phyloP scores from a whole-genome alignment of 768 basidiomycete genomes.

The Ramaria sp. region DNA sequence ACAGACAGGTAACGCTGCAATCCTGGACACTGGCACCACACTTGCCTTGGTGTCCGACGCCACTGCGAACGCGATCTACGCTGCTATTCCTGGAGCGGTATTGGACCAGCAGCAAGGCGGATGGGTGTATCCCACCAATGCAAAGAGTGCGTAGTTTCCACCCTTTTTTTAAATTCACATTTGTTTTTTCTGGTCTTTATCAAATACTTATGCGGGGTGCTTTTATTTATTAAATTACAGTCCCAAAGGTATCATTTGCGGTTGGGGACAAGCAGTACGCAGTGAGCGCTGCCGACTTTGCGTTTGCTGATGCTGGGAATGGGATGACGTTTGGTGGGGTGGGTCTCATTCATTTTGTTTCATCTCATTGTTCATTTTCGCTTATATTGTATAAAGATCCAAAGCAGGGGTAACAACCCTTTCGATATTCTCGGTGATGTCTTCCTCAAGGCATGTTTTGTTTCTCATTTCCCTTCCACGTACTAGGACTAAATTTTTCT shows the following conservation, averaged over 20 bases:
- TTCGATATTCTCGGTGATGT: conserved; percentile 25
- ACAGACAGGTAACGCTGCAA: conserved; percentile 23
- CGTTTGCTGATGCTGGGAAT: conserved; percentile 16
- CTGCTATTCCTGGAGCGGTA: conserved; percentile 23
- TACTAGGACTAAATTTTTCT: background rate
- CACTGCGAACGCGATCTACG: conserved; percentile 23
- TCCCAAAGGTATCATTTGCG: conserved; percentile 24
- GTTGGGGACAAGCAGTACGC: conserved; percentile 24
- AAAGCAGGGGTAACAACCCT: conserved; percentile 21
- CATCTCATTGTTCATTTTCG: background rate
- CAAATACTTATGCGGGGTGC: no score
- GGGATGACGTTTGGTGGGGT: conserved; percentile 17
- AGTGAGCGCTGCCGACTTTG: conserved; percentile 16
- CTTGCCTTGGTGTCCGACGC: conserved; percentile 23
- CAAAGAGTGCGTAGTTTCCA: conserved; percentile 9
- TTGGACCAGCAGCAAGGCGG: conserved; percentile 26
- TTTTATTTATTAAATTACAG: background rate
- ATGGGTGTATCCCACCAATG: conserved; percentile 24
- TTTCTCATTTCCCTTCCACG: no score
- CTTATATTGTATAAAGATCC: conserved; percentile 17
- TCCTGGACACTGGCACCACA: conserved; percentile 28
- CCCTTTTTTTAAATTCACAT: background rate
- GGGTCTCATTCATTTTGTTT: background rate
- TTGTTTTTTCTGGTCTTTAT: background rate
- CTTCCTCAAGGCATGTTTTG: conserved; percentile 19